A percentile compares a stretch with the other conserved stretches of the same genome.
phyloP scores from a whole-genome alignment of 2,329 filamentous ascomycete species.

The Parafenestella ontariensis region DNA sequence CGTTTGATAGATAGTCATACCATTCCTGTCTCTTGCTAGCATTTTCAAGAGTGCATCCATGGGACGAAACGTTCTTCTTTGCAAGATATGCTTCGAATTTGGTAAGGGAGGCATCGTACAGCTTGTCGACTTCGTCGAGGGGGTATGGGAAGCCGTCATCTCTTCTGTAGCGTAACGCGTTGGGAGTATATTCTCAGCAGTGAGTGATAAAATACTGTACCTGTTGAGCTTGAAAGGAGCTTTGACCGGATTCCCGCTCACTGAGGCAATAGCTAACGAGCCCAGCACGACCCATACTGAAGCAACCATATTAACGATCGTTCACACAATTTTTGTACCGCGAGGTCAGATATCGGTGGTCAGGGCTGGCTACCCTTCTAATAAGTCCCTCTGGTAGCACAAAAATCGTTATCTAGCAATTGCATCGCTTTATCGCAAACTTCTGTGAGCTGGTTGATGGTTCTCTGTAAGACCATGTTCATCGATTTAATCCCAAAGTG shows the following conservation, averaged over 20 bases:
- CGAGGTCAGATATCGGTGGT: not conserved
- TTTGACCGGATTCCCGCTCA: not conserved
- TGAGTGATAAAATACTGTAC: not conserved
- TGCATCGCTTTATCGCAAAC: not conserved
- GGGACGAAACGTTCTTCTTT: constrained; percentile 20
- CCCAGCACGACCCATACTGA: not conserved
- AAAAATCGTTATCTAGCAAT: not conserved
- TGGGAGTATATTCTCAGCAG: not conserved
- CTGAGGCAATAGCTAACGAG: not conserved
- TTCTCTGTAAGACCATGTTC: not conserved
- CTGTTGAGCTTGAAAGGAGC: not conserved
- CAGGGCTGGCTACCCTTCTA: not conserved
- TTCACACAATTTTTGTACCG: not conserved
- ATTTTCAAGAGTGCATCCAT: constrained; percentile 21
- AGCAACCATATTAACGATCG: not conserved
- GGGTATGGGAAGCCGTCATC: constrained; percentile 31
- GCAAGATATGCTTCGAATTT: constrained; percentile 33
- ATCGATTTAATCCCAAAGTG: not conserved
- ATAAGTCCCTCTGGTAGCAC: not conserved
- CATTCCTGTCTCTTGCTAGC: constrained; percentile 28
- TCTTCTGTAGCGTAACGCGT: not conserved
- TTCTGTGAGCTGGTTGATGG: not conserved
- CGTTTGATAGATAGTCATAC: constrained; percentile 10
- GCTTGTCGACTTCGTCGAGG: constrained; percentile 29
- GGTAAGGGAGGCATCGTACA: constrained; percentile 22